Evolutionary conservation across 2,329 filamentous ascomycete genomes (phyloP), one percentile per base, ranked within the genome.

Genomic region (Microsporum audouinii): DNA sequence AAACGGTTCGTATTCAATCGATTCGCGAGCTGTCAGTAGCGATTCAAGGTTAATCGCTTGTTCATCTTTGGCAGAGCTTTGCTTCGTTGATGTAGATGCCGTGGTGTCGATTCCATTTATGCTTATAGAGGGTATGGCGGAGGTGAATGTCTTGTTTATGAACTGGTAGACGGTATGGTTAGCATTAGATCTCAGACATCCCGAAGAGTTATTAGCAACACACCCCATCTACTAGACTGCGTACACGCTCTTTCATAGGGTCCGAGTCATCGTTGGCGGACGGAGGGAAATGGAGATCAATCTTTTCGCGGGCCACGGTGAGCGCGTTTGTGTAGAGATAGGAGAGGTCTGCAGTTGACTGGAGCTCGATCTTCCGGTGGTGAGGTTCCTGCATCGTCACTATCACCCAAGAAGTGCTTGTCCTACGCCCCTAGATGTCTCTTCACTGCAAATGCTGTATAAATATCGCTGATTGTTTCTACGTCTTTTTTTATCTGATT

Each of bases 321-420:
- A 74, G 66, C 31, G 77, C 73, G 68, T 79, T 79, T 63, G 70
- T 68, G 64, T 78, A 76, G 56, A 80, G 76, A 62, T 78, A 79
- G 59, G 73, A 75, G 58, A 79, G 75, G 70, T 80, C 78, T 62
- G 73, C 72, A 60, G 77, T 71, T 51, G 78, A 76, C 68, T 80
- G 78, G n/a, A 80, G 74, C 63, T 79, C 78, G 67, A 80, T 75
- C 67, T 78, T 79, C 66, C 78, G 76, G 66, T 79, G 73, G 66
- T 78, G 74, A 49, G 71, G 66, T 63, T 69, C 67, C 60, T 63
- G 43, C 67, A 72, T 71, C 34, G 45, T 51, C 1, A 34, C 47
- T 31, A 12, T 7, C 12, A 10, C 34, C 23, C 31, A 2, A 38
- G 6, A 3, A 6, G 31, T 23, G 1, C 31, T 29, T 56, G 49